Evolutionary conservation across 495 filamentous ascomycete species (phyloP).

Genomic region (Neurospora tetraspora): DNA sequence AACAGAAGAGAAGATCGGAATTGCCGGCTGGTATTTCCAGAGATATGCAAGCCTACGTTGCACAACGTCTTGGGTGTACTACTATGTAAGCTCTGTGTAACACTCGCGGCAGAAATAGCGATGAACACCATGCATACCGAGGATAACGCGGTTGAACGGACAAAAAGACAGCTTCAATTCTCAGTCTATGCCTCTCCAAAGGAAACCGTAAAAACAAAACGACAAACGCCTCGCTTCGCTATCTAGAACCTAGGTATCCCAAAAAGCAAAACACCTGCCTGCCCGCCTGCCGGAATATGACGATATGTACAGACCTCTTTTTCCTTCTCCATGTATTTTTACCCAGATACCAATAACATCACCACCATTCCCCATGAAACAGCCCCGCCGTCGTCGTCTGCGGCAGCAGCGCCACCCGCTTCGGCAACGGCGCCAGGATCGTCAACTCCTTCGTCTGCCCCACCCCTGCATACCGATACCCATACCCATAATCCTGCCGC

Average conservation of each 20-base stretch:
- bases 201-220: not conserved
- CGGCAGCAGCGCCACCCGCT: not conserved
- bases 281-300: not conserved
- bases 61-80: not conserved
- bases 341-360: not conserved
- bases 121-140: not conserved
- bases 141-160: not conserved
- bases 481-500: not conserved
- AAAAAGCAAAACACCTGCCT: not conserved
- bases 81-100: not conserved
- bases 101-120: not conserved
- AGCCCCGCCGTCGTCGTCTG: not conserved
- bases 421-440: not conserved
- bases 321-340: not conserved
- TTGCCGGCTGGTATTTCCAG: not conserved
- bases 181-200: not conserved
- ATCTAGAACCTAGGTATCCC: not conserved
- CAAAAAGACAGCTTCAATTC: not conserved
- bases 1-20: not conserved
- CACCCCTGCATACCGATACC: not conserved
- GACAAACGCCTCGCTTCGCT: not conserved
- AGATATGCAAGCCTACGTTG: not conserved
- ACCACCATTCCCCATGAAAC: not conserved
- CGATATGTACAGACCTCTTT: not conserved
- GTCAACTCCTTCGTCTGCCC: constrained; percentile 1